A percentile compares a stretch with the other conserved stretches of the same genome.
phyloP scores from a whole-genome alignment of 2,329 filamentous ascomycete species.

The Myriangium duriaei region DNA sequence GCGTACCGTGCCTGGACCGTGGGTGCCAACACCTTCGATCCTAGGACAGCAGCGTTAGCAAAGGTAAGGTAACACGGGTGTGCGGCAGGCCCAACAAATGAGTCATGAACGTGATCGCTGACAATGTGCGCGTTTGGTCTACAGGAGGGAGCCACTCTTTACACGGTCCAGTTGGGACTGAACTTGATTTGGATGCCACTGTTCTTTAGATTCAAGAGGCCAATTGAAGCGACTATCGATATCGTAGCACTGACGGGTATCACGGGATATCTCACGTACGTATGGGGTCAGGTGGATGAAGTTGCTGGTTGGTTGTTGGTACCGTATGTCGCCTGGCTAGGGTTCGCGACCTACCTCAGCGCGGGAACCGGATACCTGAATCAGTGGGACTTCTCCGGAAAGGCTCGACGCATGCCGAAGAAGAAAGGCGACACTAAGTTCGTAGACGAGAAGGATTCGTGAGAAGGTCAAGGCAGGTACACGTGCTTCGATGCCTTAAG shows the following conservation, averaged over 20 bases:
- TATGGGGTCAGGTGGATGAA: constrained; percentile 64
- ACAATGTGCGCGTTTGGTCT: too few species aligned
- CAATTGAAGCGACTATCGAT: constrained; percentile 62
- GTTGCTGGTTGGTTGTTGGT: constrained; percentile 61
- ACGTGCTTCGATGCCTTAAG: constrained; percentile 7
- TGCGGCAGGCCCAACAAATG: too few species aligned
- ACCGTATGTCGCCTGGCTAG: constrained; percentile 77
- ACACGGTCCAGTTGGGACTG: constrained; percentile 72
- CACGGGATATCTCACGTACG: constrained; percentile 60
- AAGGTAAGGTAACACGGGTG: constrained; percentile 35
- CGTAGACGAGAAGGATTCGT: constrained; percentile 10
- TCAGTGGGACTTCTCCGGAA: constrained; percentile 25
- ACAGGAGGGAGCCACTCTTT: constrained; percentile 58
- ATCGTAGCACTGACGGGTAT: constrained; percentile 60
- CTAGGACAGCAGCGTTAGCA: constrained; percentile 45
- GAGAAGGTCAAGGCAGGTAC: constrained; percentile 5
- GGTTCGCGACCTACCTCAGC: constrained; percentile 78
- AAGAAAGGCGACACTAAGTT: constrained; percentile 9
- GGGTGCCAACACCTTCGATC: constrained; percentile 47
- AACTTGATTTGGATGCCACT: constrained; percentile 88
- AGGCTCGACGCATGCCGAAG: constrained; percentile 13
- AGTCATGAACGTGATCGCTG: too few species aligned
- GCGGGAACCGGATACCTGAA: constrained; percentile 32
- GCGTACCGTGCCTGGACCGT: constrained; percentile 62
- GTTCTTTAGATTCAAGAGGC: constrained; percentile 69